Evolutionary conservation across 805 yeast genomes (phyloP), one percentile per base, ranked within the genome.

Genomic region (Alloascoidea africana): DNA sequence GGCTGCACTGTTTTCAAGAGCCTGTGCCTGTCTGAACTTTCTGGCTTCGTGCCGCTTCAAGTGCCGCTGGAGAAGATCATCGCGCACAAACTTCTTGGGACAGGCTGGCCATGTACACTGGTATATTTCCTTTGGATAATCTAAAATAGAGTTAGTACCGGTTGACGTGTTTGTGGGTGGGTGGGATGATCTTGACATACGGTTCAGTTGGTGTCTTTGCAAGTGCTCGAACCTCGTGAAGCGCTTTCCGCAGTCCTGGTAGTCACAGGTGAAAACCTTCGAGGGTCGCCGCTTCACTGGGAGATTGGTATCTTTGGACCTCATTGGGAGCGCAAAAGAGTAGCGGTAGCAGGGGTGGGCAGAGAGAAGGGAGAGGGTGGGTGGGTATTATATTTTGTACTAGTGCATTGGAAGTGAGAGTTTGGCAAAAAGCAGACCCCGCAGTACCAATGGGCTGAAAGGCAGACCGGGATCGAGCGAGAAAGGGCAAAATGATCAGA

Each of bases 41-140:
- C 36, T 18, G 5, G 42, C 41, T 18, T 48, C 45, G 34, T 56
- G 61, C 2, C 62, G 50, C 37, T 55, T 53, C 14, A 51, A 17
- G 41, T 56, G 61, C 16, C 61, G 44, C 6, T 39, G 40, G n/a
- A 46, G 44, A 18, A 56, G 42, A 36, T 56, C 61, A 30, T 55
- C 58, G 2, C 61, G 46, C 6, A 56, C 61, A 52, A 56, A 56
- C 16, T 49, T 47, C 39, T 48, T 50, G 13, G 42, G 37, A 37
- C 61, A 56, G 8, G 49, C 54, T 3, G 50, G 50, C 53, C 56
- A 56, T 11, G 47, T 38, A 36, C 61, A 56, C 16, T 39, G 38
- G 36, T 42, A 55, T n/a, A 56, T 56, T 34, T 52, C 47, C 40
- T 58, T 54, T 13, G 62, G 61, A 4, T 44, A 40, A 32, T 50